Evolutionary conservation across 2,329 filamentous ascomycete species (phyloP).

Genomic region (Blumeria hordei): DNA sequence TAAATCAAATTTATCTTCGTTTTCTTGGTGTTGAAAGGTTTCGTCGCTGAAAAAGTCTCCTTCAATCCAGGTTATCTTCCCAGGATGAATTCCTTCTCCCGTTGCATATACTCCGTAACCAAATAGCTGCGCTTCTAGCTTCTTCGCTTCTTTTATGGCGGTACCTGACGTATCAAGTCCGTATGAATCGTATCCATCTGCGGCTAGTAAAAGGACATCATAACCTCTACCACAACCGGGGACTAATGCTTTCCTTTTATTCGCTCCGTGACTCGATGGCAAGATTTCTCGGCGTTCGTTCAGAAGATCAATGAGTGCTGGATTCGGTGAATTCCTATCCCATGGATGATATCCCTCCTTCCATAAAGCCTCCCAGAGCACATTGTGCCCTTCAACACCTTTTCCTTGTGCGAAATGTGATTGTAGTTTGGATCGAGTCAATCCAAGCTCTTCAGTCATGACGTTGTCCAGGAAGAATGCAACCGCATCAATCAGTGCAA

Average conservation of each 20-base stretch:
- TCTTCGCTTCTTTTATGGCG: conserved; percentile 22
- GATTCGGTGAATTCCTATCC: conserved; percentile 28
- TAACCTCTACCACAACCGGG: conserved; percentile 67
- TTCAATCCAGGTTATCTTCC: conserved; percentile 28
- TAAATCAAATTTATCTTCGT: conserved; percentile 31
- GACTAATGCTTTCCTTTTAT: conserved; percentile 35
- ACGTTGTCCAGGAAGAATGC: no score
- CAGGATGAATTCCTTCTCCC: conserved; percentile 21
- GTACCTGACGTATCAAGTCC: conserved; percentile 28
- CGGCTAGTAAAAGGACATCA: conserved; percentile 52
- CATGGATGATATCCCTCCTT: conserved; percentile 23
- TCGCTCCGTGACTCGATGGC: conserved; percentile 1
- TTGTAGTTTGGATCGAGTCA: conserved; percentile 9
- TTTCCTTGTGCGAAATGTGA: conserved; percentile 9
- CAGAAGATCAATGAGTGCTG: conserved; percentile 29
- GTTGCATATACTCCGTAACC: conserved; percentile 19
- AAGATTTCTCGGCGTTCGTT: conserved; percentile 22
- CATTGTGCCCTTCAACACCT: conserved; percentile 7
- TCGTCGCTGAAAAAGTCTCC: conserved; percentile 44
- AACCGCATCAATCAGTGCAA: no score
- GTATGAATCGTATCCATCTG: conserved; percentile 52
- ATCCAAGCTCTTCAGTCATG: neutral
- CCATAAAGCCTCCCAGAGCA: conserved; percentile 26
- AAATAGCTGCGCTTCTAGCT: conserved; percentile 18
- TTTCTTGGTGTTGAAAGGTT: conserved; percentile 19